Conservation (phyloP, 139 green algal genomes). For the Auxenochlorella pyrenoidosa region DNA sequence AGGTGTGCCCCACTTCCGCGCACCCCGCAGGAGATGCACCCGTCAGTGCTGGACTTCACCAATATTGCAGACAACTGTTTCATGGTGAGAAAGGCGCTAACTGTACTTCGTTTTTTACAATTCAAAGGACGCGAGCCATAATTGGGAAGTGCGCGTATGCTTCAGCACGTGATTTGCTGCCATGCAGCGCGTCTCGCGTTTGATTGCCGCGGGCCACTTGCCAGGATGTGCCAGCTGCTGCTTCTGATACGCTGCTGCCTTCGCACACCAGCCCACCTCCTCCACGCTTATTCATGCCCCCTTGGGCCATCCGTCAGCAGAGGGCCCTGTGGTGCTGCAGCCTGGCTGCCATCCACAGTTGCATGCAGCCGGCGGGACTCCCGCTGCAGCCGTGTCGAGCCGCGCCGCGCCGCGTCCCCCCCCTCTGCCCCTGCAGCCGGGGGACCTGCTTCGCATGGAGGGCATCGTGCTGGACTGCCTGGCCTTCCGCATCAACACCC, state of each 20-base stretch:
- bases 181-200: no score
- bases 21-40: constrained; percentile 48
- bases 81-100: constrained; percentile 23
- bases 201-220: no score
- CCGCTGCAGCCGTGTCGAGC: no score
- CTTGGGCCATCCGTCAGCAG: no score
- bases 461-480: constrained; percentile 59
- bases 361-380: no score
- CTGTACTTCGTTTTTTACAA: no score
- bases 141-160: no score
- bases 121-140: no score
- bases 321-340: no score
- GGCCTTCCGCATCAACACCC: constrained; percentile 49
- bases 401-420: neutral
- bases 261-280: neutral
- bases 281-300: neutral
- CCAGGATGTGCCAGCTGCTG: neutral
- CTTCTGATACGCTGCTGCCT: neutral
- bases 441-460: constrained; percentile 68
- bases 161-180: neutral
- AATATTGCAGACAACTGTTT: constrained; percentile 64
- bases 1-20: neutral
- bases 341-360: no score
- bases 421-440: constrained; percentile 20
- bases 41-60: constrained; percentile 54